Percentiles rank a stretch among this genome's conserved stretches.
Evolutionary conservation across 176 grass and related monocot species (phyloP).

Genomic region (Aegilops bicornis): DNA sequence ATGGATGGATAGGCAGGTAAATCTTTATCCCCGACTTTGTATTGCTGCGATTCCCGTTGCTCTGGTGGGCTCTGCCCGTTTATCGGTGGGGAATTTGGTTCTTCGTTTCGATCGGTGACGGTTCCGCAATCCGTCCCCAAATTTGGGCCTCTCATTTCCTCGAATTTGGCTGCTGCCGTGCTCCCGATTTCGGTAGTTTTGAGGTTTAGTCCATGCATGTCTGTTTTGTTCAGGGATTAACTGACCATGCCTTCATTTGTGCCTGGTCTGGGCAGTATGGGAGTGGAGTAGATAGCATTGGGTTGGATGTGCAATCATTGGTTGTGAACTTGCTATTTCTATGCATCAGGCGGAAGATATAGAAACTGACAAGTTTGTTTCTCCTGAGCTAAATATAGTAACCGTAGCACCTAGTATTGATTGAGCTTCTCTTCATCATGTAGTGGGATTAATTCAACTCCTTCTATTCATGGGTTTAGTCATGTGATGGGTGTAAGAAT

Average conservation of each 20-base stretch:
- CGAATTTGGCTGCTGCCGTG: not conserved
- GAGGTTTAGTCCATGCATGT: not conserved
- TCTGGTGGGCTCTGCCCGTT: not conserved
- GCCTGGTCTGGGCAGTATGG: conserved; percentile 3
- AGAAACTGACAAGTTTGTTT: not conserved
- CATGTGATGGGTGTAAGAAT: not conserved
- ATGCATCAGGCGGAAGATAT: conserved; percentile 10
- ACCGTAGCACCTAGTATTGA: not conserved
- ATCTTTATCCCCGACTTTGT: not conserved
- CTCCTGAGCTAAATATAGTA: conserved; percentile 27
- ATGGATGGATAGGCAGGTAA: conserved; percentile 15
- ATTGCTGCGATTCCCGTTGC: conserved; percentile 14
- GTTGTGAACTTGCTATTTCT: conserved; percentile 7
- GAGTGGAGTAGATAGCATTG: not conserved
- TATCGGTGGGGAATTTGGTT: not conserved
- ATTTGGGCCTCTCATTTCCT: not conserved
- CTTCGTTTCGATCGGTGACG: conserved; percentile 4
- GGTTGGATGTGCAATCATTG: not conserved
- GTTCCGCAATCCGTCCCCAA: not conserved
- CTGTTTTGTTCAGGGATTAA: not conserved
- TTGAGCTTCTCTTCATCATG: not conserved
- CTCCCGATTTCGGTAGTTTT: not conserved
- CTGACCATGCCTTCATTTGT: not conserved
- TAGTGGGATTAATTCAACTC: not conserved
- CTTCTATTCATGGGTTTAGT: not conserved